A percentile compares a stretch with the other conserved stretches of the same genome.
Evolutionary conservation across 163 green algal genomes (phyloP).

Genomic region (Coccomyxa subellipsoidea): DNA sequence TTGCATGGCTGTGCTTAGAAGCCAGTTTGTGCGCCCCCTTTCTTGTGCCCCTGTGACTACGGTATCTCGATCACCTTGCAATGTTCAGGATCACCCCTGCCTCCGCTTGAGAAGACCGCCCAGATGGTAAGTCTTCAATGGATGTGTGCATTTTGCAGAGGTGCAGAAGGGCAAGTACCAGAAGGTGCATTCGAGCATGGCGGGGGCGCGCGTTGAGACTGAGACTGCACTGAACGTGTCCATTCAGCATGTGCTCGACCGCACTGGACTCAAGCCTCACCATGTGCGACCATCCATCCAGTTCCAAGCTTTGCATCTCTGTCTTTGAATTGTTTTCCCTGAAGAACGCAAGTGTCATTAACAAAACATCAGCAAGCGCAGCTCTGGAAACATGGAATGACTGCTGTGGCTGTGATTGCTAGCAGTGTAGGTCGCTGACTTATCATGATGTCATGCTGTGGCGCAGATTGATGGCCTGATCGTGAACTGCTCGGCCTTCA

Average conservation of each 20-base stretch:
- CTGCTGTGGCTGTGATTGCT: too few relatives aligned
- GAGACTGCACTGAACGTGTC: not conserved
- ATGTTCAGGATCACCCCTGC: not conserved
- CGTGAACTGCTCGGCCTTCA: constrained; percentile 18
- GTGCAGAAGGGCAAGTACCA: constrained; percentile 5
- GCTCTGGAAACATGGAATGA: too few relatives aligned
- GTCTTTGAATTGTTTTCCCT: not conserved
- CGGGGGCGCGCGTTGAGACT: not conserved
- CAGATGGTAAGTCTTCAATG: too few relatives aligned
- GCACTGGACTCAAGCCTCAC: not conserved
- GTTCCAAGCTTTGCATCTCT: not conserved
- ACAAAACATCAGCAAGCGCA: too few relatives aligned
- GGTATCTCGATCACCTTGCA: not conserved
- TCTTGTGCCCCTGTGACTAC: too few relatives aligned
- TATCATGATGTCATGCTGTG: too few relatives aligned
- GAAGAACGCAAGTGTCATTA: not conserved
- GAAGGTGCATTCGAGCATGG: not conserved
- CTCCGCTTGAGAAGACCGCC: not conserved
- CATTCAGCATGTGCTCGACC: constrained; percentile 10
- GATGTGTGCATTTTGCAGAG: not conserved
- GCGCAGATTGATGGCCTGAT: constrained; percentile 22
- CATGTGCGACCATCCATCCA: not conserved
- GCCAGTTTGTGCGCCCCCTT: too few relatives aligned
- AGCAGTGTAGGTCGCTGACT: too few relatives aligned
- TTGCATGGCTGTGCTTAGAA: too few relatives aligned